These are phyloP conservation scores for Pneumocystis wakefieldiae DNA, from an alignment of 1,139 yeast genomes.

Conservation along the genomic window DNA sequence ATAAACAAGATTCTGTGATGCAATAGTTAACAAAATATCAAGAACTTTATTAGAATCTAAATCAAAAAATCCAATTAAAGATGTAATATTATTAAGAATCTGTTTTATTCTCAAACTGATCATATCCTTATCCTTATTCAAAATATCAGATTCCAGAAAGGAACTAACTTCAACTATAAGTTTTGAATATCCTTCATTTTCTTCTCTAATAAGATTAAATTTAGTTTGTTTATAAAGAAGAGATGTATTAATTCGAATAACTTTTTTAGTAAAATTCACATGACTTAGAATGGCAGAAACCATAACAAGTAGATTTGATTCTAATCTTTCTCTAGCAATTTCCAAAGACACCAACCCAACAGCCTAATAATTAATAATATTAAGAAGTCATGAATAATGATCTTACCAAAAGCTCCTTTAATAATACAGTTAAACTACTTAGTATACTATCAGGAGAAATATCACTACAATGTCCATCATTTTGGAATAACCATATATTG, in stretches of 20 bases:
- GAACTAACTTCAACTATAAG: slow-evolving; percentile 36
- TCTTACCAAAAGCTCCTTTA: background rate
- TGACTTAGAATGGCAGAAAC: background rate
- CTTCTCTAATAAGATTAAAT: slow-evolving; percentile 63
- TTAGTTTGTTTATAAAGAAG: slow-evolving; percentile 50
- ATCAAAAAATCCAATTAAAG: slow-evolving; percentile 56
- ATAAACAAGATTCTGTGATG: slow-evolving; percentile 31
- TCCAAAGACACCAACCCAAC: background rate
- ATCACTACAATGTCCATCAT: background rate
- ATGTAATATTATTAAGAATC: slow-evolving; percentile 37
- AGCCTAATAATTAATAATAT: background rate
- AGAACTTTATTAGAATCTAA: slow-evolving; percentile 64
- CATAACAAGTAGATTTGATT: background rate
- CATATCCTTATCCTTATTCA: slow-evolving; percentile 14
- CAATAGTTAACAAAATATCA: slow-evolving; percentile 44
- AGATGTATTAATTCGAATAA: slow-evolving; percentile 19
- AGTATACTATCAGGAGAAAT: background rate
- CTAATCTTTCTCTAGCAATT: background rate
- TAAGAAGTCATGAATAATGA: background rate
- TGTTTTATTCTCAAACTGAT: slow-evolving; percentile 24
- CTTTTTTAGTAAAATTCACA: background rate
- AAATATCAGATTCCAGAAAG: background rate
- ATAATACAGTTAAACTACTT: background rate
- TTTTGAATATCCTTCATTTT: slow-evolving; percentile 67
- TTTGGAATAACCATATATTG: background rate